A percentile compares a stretch with the other conserved stretches of the same genome.
Evolutionary conservation across 306 rosid species (phyloP).

Genomic region (Crataegus laevigata): DNA sequence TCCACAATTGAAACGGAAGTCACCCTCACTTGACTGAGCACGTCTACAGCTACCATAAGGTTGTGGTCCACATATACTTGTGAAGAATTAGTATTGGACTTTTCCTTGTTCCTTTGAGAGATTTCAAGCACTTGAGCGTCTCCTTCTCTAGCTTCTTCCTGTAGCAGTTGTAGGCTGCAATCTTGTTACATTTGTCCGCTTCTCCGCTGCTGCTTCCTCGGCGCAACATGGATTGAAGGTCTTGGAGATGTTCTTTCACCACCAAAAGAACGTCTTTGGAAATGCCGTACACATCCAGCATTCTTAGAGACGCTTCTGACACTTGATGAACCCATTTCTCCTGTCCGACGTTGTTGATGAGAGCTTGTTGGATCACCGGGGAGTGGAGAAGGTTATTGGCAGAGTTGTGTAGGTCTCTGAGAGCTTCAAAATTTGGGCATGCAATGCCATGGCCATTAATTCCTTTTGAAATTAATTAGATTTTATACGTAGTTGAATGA

Average conservation of each 20-base stretch:
- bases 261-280: constrained; percentile 49
- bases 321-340: constrained; percentile 48
- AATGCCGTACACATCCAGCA: constrained; percentile 49
- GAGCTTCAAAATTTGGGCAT: constrained; percentile 45
- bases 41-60: constrained; percentile 47
- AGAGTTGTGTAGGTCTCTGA: constrained; percentile 43
- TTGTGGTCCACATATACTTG: background rate
- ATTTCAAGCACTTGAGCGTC: constrained; percentile 44
- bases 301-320: constrained; percentile 46
- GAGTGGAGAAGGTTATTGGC: constrained; percentile 51
- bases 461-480: too few species aligned
- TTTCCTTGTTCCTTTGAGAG: constrained; percentile 30
- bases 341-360: constrained; percentile 16
- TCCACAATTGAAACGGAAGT: constrained; percentile 46
- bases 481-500: too few species aligned
- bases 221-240: constrained; percentile 42
- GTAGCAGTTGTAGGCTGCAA: constrained; percentile 28
- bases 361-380: constrained; percentile 35
- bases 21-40: constrained; percentile 40
- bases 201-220: constrained; percentile 28
- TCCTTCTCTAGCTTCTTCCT: constrained; percentile 53
- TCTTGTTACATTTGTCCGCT: constrained; percentile 19
- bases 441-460: constrained; percentile 32
- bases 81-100: background rate
- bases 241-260: constrained; percentile 48